A percentile compares a stretch with the other conserved stretches of the same genome.
phyloP scores from a whole-genome alignment of 2,329 filamentous ascomycete genomes.

The Phyllosticta capitalensis region DNA sequence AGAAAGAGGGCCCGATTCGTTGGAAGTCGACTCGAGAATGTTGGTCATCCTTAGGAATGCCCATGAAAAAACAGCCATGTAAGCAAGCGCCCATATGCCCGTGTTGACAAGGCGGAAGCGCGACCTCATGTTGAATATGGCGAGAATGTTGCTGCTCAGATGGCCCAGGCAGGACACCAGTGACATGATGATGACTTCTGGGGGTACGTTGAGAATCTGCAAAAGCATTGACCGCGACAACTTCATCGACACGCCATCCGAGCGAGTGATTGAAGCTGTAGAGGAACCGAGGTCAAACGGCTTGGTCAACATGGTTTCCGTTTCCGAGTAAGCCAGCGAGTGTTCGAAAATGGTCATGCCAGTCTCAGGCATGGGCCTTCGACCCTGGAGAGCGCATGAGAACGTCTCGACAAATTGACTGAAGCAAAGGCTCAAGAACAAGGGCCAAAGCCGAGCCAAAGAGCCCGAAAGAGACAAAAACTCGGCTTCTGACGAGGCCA shows the following conservation, averaged over 20 bases:
- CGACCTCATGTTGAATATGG: slow-evolving; percentile 69
- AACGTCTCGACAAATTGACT: slow-evolving; percentile 87
- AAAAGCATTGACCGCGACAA: slow-evolving; percentile 54
- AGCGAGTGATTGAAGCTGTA: slow-evolving; percentile 26
- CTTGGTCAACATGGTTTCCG: slow-evolving; percentile 75
- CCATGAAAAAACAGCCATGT: slow-evolving; percentile 77
- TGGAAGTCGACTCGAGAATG: slow-evolving; percentile 14
- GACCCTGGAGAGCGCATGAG: slow-evolving; percentile 78
- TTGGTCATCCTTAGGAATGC: slow-evolving; percentile 48
- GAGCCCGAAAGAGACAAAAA: slow-evolving; percentile 60
- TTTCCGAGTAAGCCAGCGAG: slow-evolving; percentile 90
- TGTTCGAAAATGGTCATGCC: slow-evolving; percentile 97
- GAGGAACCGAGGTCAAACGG: slow-evolving; percentile 58
- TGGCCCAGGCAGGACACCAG: slow-evolving; percentile 86
- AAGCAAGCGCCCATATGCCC: slow-evolving; percentile 79
- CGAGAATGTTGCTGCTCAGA: slow-evolving; percentile 72
- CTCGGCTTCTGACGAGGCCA: slow-evolving; percentile 46
- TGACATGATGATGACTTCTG: slow-evolving; percentile 78
- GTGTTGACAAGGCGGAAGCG: slow-evolving; percentile 78
- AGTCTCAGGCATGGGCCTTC: slow-evolving; percentile 70
- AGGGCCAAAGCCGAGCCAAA: slow-evolving; percentile 63
- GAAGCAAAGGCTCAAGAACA: slow-evolving; percentile 58
- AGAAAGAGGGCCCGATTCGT: slow-evolving; percentile 25
- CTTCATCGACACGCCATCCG: slow-evolving; percentile 35
- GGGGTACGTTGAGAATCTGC: slow-evolving; percentile 73